phyloP scores from a whole-genome alignment of 306 rosid species.

The Cyamopsis tetragonoloba region DNA sequence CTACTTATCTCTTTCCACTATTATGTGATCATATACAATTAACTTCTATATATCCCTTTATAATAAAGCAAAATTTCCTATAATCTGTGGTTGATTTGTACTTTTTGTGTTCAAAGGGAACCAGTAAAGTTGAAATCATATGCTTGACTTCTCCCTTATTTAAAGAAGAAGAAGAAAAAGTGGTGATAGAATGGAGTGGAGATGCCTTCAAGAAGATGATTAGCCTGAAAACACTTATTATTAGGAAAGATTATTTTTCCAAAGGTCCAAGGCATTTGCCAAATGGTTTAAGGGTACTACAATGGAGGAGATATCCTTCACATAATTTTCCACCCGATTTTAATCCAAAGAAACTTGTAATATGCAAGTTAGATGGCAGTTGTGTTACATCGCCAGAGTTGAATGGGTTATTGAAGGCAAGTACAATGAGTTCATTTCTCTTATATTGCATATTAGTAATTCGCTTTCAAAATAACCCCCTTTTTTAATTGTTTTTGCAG shows the following conservation, averaged over 20 bases:
- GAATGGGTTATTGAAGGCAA: not conserved
- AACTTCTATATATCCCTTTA: not conserved
- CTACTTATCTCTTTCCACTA: not conserved
- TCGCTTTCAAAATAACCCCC: not conserved
- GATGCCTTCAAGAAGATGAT: constrained; percentile 12
- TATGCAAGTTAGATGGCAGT: not conserved
- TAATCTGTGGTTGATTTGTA: not conserved
- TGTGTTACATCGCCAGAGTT: not conserved
- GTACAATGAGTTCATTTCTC: not conserved
- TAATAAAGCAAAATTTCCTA: not conserved
- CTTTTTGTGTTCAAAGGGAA: not conserved
- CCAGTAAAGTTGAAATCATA: not conserved
- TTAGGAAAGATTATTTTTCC: not conserved
- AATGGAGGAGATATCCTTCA: not conserved
- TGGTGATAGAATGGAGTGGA: constrained; percentile 15
- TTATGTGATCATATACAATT: not conserved
- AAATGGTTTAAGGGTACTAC: constrained; percentile 10
- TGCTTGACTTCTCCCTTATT: not conserved
- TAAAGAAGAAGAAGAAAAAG: not conserved
- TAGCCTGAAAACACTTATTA: constrained; percentile 18
- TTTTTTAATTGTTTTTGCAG: not conserved
- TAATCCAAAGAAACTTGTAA: not conserved
- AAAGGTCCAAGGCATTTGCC: constrained; percentile 10
- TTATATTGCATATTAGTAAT: not conserved
- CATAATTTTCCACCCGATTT: not conserved